Evolutionary conservation across 2,329 filamentous ascomycete species (phyloP).

Genomic region (Rutstroemia sp.): DNA sequence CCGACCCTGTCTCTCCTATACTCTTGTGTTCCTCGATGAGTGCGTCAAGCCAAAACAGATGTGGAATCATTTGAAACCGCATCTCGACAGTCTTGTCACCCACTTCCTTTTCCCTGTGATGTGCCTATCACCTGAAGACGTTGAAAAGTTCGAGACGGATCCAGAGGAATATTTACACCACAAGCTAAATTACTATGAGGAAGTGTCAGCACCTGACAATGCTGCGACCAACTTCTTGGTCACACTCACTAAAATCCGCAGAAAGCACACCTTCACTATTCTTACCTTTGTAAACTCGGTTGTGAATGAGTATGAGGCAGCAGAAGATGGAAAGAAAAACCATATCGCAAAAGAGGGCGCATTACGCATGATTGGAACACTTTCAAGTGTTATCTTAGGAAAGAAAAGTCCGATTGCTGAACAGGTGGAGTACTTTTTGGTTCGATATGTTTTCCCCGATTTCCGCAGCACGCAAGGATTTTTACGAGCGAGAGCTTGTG

Average conservation of each 20-base stretch:
- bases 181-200: conserved; percentile 96
- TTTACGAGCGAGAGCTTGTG: conserved; percentile 87
- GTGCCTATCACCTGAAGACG: conserved; percentile 84
- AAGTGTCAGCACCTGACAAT: conserved; percentile 90
- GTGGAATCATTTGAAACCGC: conserved; percentile 89
- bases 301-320: conserved; percentile 84
- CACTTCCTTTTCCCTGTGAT: conserved; percentile 95
- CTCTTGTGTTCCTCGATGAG: conserved; percentile 90
- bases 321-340: conserved; percentile 82
- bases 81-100: conserved; percentile 86
- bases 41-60: conserved; percentile 96
- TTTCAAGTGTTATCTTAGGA: conserved; percentile 87
- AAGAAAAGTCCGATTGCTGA: conserved; percentile 98
- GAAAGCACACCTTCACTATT: conserved; percentile 93
- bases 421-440: conserved; percentile 97
- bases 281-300: conserved; percentile 92
- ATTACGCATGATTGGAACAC: conserved; percentile 90
- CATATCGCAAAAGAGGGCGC: conserved; percentile 95
- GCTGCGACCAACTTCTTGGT: conserved; percentile 95
- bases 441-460: conserved; percentile 96
- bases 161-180: conserved; percentile 95
- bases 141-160: conserved; percentile 89
- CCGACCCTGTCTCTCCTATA: conserved; percentile 88
- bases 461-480: conserved; percentile 90
- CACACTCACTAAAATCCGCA: conserved; percentile 84